Base-by-base conservation (phyloP, 345 rosid species). In the Angophora floribunda region DNA sequence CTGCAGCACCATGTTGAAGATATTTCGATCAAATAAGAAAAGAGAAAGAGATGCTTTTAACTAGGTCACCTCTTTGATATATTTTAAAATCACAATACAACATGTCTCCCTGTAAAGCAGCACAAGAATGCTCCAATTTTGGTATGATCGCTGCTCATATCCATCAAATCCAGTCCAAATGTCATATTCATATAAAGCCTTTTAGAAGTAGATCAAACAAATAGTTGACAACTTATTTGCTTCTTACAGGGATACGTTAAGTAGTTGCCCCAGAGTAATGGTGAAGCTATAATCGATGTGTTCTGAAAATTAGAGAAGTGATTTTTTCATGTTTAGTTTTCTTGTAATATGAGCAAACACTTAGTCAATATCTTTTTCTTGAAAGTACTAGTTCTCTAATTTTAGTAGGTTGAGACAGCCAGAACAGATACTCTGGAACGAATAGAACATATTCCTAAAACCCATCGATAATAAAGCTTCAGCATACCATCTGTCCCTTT, bases 401-500 rank as follows among this genome's bases (percentile, higher is more conserved):
- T 19, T 75, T 19, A 41, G 45, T 10, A 75, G 28, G 49, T 75
- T 9, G 49, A 75, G 84, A 75, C 16, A 75, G 14, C 26, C 84
- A 75, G 84, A 50, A 87, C 30, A 52, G 1, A 70, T 70, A 17
- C 22, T 45, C 47, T 32, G 32, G 26, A 61, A 61, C 11, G 67
- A 61, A 61, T 30, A 32, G 80, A 50, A 87, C 49, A 87, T 7
- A 22, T 52, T 22, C 88, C 8, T 53, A 36, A 89, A 84, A 86
- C 84, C 84, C 45, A 36, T 75, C 28, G 51, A 36, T 63, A 24
- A 79, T 36, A 63, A 28, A 52, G 55, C 67, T 59, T 82, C 79
- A 53, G 89, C 91, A 22, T 92, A 97, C 99, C 99, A 97, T 94
- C 93, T 96, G 98, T 82, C 99, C 99, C 91, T 91, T 88, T 89